Evolutionary conservation across 2,329 filamentous ascomycete genomes (phyloP).

Genomic region (Diplodia seriata): DNA sequence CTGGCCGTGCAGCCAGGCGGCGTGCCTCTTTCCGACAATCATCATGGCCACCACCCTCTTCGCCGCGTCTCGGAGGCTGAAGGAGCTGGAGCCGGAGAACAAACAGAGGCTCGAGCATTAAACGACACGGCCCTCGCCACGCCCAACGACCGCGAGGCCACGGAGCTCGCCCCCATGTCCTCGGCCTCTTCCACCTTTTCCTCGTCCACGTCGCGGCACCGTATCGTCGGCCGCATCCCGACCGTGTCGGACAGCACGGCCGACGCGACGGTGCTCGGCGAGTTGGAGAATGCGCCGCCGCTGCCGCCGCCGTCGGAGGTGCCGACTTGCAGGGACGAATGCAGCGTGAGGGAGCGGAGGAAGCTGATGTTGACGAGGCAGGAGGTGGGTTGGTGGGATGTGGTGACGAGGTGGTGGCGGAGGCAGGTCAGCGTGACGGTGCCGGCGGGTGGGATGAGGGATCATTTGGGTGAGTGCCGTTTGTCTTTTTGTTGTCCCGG

Average conservation of each 20-base stretch:
- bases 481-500: not conserved
- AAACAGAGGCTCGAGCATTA: not conserved
- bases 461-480: conserved; percentile 61
- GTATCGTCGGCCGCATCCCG: no score
- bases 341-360: conserved; percentile 33
- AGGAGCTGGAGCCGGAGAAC: no score
- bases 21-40: not conserved
- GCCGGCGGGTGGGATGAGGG: conserved; percentile 58
- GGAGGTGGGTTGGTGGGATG: conserved; percentile 45
- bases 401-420: conserved; percentile 56
- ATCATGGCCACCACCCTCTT: no score
- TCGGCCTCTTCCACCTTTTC: not conserved
- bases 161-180: conserved; percentile 19
- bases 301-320: not conserved
- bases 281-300: not conserved
- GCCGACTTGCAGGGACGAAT: conserved; percentile 34
- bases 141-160: conserved; percentile 29
- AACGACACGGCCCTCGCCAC: conserved; percentile 26
- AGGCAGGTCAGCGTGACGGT: conserved; percentile 59
- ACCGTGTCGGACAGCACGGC: not conserved
- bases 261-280: not conserved
- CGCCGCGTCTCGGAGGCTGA: not conserved
- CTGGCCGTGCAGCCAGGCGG: not conserved
- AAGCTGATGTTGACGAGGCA: conserved; percentile 36
- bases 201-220: not conserved